These are phyloP conservation scores for Phenoliferia sp. DNA, from an alignment of 1,284 basidiomycete species.

Conservation along the genomic window DNA sequence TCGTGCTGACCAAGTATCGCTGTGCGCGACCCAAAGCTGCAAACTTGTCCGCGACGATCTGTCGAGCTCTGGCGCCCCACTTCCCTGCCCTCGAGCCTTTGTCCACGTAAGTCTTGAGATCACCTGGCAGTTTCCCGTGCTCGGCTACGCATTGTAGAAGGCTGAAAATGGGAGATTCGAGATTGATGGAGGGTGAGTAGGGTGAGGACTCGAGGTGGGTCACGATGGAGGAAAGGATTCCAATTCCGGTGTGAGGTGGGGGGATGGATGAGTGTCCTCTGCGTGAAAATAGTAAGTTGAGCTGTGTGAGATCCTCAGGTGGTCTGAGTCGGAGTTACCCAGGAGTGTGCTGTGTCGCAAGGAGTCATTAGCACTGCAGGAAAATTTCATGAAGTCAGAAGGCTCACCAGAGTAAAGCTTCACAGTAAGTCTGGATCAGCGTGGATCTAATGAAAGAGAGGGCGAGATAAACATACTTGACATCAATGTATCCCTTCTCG, in stretches of 20 bases:
- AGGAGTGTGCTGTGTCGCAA: not conserved
- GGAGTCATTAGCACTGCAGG: not conserved
- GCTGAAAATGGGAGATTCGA: conserved; percentile 6
- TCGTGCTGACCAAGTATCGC: conserved; percentile 10
- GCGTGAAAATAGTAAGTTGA: not conserved
- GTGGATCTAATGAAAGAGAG: not conserved
- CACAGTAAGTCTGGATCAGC: too few species aligned
- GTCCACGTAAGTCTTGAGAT: conserved; percentile 35
- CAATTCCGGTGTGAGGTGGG: conserved; percentile 19
- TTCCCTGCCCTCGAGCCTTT: conserved; percentile 46
- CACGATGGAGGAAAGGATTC: conserved; percentile 13
- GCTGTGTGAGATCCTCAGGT: not conserved
- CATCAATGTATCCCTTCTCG: not conserved
- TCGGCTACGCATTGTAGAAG: conserved; percentile 16
- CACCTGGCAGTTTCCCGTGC: conserved; percentile 4
- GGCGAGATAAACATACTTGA: not conserved
- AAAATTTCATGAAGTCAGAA: not conserved
- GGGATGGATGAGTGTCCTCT: conserved; percentile 33
- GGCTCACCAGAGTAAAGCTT: not conserved
- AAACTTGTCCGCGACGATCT: conserved; percentile 35
- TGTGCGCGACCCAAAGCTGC: not conserved
- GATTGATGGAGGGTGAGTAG: not conserved
- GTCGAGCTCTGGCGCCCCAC: conserved; percentile 51
- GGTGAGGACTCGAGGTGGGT: conserved; percentile 10
- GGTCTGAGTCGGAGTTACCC: not conserved